A percentile compares a stretch with the other conserved stretches of the same genome.
These are phyloP conservation scores for Globisporangium radiosum DNA, from an alignment of 352 stramenopile genomes.

Conservation along the genomic window DNA sequence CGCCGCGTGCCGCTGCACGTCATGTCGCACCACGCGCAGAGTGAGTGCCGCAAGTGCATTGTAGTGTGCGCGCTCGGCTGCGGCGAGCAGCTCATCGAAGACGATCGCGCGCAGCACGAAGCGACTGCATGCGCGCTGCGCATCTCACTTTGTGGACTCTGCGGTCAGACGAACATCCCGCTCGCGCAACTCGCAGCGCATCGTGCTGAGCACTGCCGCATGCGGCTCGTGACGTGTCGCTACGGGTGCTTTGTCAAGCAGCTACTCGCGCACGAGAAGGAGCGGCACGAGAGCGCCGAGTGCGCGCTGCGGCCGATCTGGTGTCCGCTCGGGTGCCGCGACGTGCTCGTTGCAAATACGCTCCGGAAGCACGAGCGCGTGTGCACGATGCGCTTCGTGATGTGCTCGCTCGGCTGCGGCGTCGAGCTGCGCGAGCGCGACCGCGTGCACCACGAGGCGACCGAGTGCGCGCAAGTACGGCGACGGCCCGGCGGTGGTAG, in stretches of 20 bases:
- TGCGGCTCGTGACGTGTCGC: constrained; percentile 50
- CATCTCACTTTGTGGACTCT: constrained; percentile 45
- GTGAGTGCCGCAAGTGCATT: constrained; percentile 38
- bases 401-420: constrained; percentile 46
- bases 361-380: constrained; percentile 43
- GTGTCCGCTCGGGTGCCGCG: constrained; percentile 59
- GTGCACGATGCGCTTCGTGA: constrained; percentile 59
- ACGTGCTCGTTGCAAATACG: constrained; percentile 39
- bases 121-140: constrained; percentile 30
- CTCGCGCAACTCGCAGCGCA: constrained; percentile 29
- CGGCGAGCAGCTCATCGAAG: constrained; percentile 21
- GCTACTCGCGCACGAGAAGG: constrained; percentile 50
- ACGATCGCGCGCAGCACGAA: constrained; percentile 28
- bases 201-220: constrained; percentile 39
- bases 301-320: constrained; percentile 52
- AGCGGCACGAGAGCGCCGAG: constrained; percentile 51
- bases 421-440: constrained; percentile 56
- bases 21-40: constrained; percentile 23
- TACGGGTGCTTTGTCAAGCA: constrained; percentile 40
- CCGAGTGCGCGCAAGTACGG: constrained; percentile 4
- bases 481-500: not conserved
- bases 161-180: constrained; percentile 33
- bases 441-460: constrained; percentile 38
- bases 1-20: constrained; percentile 43
- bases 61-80: constrained; percentile 32